Evolutionary conservation across 2,329 filamentous ascomycete genomes (phyloP), one percentile per base, ranked within the genome.

Genomic region (Neophaeococcomyces aloes): DNA sequence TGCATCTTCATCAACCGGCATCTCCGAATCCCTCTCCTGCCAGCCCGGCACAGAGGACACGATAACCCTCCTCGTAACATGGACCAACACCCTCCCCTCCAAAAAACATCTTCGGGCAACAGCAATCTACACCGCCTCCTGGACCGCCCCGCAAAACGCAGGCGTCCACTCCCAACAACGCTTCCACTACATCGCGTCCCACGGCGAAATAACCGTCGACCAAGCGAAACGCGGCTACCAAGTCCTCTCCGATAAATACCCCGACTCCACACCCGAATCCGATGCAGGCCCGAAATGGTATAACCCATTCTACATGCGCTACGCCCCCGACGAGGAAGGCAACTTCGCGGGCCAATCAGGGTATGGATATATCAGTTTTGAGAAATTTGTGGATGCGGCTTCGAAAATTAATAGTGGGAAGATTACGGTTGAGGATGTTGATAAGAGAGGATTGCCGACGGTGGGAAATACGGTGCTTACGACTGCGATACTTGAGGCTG

Each of bases 91-190:
- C 42, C 78, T 85, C 53, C 71, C 77, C 0, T 4, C 32, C 21
- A 32, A 34, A 21, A 36, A 48, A 18, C 38, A 41, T 25, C 87
- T 84, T 67, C 71, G 78, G 44, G 89, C 84, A 8, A 91, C 87
- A 1, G 88, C 79, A 44, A 86, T 95, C 6, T 95, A 94, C 66
- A 95, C 89, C 10, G 85, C 88, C 8, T 89, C 83, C 31, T 95
- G 88, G 88, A 94, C 88, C 1, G 89, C 89, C 5, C 88, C 89
- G 10, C 84, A 93, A 61, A 84, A 81, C 57, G 88, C 88, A 0
- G 88, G 89, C 38, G 87, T 95, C n/a, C 89, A 95, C 67, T 89
- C 83, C 1, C 94, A 94, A 63, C 88, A 95, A 68, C 91, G 94
- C 67, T 95, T 95, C 71, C 88, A 95, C 66, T 94, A 91, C 68